These are phyloP conservation scores for Bipolaris gigantea DNA, from an alignment of 2,329 filamentous ascomycete genomes.

Conservation along the genomic window DNA sequence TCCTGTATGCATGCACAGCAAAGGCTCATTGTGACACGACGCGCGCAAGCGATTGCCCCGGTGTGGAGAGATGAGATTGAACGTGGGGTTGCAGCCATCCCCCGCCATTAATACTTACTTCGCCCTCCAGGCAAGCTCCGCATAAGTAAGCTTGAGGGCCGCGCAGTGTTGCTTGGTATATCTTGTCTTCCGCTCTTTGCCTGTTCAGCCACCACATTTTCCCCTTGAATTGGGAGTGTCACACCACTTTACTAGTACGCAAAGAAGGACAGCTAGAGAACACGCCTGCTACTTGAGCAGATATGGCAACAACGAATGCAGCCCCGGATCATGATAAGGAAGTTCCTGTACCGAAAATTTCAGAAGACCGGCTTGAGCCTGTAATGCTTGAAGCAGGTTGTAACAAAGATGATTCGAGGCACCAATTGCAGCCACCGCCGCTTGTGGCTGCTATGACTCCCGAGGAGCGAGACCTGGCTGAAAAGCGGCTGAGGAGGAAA, in stretches of 20 bases:
- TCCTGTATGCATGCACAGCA: conserved; percentile 6
- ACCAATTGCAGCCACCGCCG: conserved; percentile 37
- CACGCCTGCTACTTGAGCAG: background rate
- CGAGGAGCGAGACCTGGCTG: conserved; percentile 56
- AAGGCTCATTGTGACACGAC: background rate
- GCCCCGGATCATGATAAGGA: conserved; percentile 24
- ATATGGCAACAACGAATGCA: conserved; percentile 29
- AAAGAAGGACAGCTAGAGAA: background rate
- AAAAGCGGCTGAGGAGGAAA: conserved; percentile 67
- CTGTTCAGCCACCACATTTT: background rate
- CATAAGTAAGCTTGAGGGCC: conserved; percentile 21
- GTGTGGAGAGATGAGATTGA: background rate
- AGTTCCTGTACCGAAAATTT: conserved; percentile 24
- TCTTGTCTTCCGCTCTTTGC: conserved; percentile 8
- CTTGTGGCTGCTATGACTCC: conserved; percentile 50
- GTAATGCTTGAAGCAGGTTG: conserved; percentile 16
- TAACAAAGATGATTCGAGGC: conserved; percentile 10
- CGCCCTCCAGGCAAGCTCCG: conserved; percentile 14
- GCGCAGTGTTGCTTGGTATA: conserved; percentile 7
- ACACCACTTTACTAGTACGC: background rate
- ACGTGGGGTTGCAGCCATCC: conserved; percentile 15
- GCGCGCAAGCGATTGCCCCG: background rate
- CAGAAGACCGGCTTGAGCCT: conserved; percentile 21
- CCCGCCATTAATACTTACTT: background rate
- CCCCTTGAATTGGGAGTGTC: background rate